A percentile compares a stretch with the other conserved stretches of the same genome.
Conservation (phyloP, 2,329 filamentous ascomycete species). For the Diplocarpon rosae region DNA sequence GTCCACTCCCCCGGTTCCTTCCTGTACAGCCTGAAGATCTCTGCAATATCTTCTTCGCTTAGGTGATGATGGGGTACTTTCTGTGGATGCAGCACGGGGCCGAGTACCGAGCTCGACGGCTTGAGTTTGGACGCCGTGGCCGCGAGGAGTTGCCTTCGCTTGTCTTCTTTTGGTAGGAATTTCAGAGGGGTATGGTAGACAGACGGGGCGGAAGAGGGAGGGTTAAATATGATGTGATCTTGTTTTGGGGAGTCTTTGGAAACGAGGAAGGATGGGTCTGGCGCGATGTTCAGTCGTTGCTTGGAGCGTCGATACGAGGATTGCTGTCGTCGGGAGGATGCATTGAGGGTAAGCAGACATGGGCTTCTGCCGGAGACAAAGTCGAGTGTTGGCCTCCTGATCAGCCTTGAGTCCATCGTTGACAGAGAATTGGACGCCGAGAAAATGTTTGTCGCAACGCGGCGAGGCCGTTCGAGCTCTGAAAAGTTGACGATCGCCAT, state of each 20-base stretch:
- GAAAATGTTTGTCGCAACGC: not conserved
- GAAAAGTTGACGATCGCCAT: not conserved
- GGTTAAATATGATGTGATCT: conserved; percentile 45
- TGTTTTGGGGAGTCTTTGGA: conserved; percentile 27
- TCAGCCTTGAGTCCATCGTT: conserved; percentile 24
- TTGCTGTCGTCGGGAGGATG: conserved; percentile 24
- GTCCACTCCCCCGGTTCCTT: conserved; percentile 45
- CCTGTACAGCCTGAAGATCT: conserved; percentile 45
- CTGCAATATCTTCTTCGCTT: conserved; percentile 42
- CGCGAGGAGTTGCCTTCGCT: conserved; percentile 22
- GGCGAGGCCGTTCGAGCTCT: not conserved
- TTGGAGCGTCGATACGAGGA: conserved; percentile 27
- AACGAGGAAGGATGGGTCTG: conserved; percentile 47
- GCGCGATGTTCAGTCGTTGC: conserved; percentile 38
- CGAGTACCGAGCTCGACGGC: conserved; percentile 11
- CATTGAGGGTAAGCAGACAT: conserved; percentile 22
- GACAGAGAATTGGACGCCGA: not conserved
- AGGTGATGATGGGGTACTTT: conserved; percentile 36
- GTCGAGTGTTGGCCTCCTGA: conserved; percentile 23
- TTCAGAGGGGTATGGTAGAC: conserved; percentile 56
- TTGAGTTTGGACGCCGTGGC: conserved; percentile 15
- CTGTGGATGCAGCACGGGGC: conserved; percentile 19
- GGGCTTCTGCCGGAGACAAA: conserved; percentile 20
- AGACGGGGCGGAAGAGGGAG: conserved; percentile 42
- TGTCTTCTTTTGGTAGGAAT: conserved; percentile 44